Evolutionary conservation across 2,329 filamentous ascomycete species (phyloP), one percentile per base, ranked within the genome.

Genomic region (Cephalotrichum gorgonifer): DNA sequence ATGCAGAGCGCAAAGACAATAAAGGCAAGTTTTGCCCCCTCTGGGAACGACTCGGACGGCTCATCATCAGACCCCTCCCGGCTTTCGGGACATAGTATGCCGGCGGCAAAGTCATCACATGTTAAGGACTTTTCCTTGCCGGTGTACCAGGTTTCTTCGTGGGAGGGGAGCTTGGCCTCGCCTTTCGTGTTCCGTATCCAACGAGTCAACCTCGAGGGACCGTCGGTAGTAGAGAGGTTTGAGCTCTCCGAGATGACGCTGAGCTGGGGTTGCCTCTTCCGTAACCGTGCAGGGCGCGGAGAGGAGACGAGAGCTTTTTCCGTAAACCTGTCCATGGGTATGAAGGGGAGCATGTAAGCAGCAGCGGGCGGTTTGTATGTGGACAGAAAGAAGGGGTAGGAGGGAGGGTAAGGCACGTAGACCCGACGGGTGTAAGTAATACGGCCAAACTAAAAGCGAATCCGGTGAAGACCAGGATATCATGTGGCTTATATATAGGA

Each of bases 1-100:
- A 68, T 52, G 35, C 62, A 67, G 14, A 68, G 56, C 4, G 66
- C 66, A 30, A 67, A 48, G 14, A 59, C 61, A 33, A 69, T 67
- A 43, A 69, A 47, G 4, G 43, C 51, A 17, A 64, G 59, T 26
- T 57, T 47, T 4, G 23, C 9, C 11, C 45, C 45, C 35, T 17
- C 4, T 6, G 35, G 35, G 6, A 39, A 20, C 35, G 30, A 15
- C 30, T 39, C 35, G 35, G 35, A 9, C 5, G n/a, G n/a, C n/a
- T 39, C 35, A 11, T 20, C 35, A 4, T n/a, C 33, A n/a, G n/a
- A n/a, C 17, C 22, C 15, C 2, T 39, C 17, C 17, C 30, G n/a
- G n/a, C n/a, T n/a, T n/a, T n/a, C 30, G 11, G 30, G 4, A 15
- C 11, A 31, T 3, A 39, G 35, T 39, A 39, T 20, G 17, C 35